These are phyloP conservation scores for Quercus dentata DNA, from an alignment of 306 rosid species.

Conservation along the genomic window DNA sequence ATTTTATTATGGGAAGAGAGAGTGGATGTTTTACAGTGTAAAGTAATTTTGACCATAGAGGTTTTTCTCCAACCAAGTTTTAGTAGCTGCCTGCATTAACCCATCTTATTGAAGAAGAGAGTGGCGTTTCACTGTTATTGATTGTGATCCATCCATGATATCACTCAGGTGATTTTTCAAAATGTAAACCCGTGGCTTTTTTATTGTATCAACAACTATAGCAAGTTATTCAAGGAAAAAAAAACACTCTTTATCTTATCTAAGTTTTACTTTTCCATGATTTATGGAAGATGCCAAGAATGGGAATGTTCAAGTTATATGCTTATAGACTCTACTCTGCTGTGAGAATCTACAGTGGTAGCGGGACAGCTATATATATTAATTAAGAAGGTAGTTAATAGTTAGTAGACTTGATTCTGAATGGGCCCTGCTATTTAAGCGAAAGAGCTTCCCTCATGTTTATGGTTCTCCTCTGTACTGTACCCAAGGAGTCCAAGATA, in stretches of 20 bases:
- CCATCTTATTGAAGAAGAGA: neutral
- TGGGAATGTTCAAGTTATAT: slow-evolving; percentile 12
- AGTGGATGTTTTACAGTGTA: slow-evolving; percentile 9
- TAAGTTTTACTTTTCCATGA: neutral
- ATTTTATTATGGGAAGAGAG: neutral
- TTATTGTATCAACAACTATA: neutral
- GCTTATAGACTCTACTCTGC: slow-evolving; percentile 8
- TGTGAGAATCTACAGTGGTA: neutral
- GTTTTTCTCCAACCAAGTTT: slow-evolving; percentile 16
- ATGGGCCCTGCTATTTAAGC: slow-evolving; percentile 30
- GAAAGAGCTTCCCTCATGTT: slow-evolving; percentile 8
- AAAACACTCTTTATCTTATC: neutral
- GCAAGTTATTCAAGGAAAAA: too few relatives aligned
- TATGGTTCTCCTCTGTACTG: neutral
- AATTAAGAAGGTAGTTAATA: slow-evolving; percentile 36
- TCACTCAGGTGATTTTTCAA: slow-evolving; percentile 12
- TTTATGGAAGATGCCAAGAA: neutral
- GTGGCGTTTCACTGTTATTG: slow-evolving; percentile 23
- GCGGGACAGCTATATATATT: slow-evolving; percentile 26
- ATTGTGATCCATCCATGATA: slow-evolving; percentile 19
- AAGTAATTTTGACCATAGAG: slow-evolving; percentile 24
- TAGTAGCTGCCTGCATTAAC: slow-evolving; percentile 18
- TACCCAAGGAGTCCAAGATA: slow-evolving; percentile 20
- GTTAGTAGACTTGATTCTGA: slow-evolving; percentile 24
- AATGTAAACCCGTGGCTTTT: slow-evolving; percentile 19